Conservation (phyloP, 2,329 filamentous ascomycete species). For the Sordariomycetes sp. region DNA sequence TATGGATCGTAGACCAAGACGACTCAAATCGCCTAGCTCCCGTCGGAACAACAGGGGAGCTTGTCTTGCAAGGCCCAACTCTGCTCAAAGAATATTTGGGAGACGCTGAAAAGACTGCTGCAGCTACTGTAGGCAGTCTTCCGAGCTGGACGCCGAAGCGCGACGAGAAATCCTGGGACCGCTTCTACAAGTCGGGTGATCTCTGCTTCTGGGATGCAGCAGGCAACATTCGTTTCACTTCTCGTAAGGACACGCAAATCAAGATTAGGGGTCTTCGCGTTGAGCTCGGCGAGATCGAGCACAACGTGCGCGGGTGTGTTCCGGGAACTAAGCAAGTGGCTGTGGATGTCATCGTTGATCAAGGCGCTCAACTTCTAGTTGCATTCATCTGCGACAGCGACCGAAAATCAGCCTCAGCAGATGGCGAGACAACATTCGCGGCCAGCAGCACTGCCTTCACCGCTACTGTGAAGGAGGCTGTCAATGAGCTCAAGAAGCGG, state of each 20-base stretch:
- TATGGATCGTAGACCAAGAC: slow-evolving; percentile 7
- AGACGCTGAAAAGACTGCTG: slow-evolving; percentile 15
- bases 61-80: slow-evolving; percentile 17
- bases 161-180: not conserved
- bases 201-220: slow-evolving; percentile 2
- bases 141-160: slow-evolving; percentile 6
- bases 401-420: not conserved
- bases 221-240: slow-evolving; percentile 1
- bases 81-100: slow-evolving; percentile 40
- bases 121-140: slow-evolving; percentile 1
- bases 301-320: not conserved
- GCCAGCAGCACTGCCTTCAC: slow-evolving; percentile 5
- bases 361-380: not conserved
- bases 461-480: slow-evolving; percentile 7
- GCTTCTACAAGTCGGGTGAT: slow-evolving; percentile 4
- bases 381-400: slow-evolving; percentile 2
- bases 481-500: slow-evolving; percentile 5
- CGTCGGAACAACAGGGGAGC: slow-evolving; percentile 7
- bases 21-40: slow-evolving; percentile 5
- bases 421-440: slow-evolving; percentile 6
- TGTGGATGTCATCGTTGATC: slow-evolving; percentile 1
- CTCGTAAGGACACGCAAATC: slow-evolving; percentile 5
- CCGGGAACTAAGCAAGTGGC: not conserved
- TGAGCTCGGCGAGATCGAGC: slow-evolving; percentile 3
- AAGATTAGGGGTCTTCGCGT: slow-evolving; percentile 4